A percentile compares a stretch with the other conserved stretches of the same genome.
Conservation (phyloP, 2,329 filamentous ascomycete genomes). For the Ophiostoma populinum region DNA sequence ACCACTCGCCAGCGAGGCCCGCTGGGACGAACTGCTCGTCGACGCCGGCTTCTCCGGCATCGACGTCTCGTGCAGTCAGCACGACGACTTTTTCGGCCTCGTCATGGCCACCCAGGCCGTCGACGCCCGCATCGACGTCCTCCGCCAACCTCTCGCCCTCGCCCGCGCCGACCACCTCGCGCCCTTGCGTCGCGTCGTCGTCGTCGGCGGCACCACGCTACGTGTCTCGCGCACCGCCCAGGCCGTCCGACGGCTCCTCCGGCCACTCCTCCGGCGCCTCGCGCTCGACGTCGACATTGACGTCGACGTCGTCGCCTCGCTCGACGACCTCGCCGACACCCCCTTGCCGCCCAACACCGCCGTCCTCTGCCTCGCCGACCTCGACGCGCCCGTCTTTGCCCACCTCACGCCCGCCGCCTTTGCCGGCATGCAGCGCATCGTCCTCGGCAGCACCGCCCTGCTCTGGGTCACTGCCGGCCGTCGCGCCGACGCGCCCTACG, state of each 20-base stretch:
- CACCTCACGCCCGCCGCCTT: constrained; percentile 11
- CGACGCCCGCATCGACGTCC: constrained; percentile 11
- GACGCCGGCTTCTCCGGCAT: constrained; percentile 14
- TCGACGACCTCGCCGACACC: constrained; percentile 2
- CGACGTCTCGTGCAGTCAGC: constrained; percentile 8
- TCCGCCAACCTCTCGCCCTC: constrained; percentile 12
- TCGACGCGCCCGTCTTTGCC: constrained; percentile 15
- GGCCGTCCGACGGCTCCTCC: constrained; percentile 6
- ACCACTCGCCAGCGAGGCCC: constrained; percentile 6
- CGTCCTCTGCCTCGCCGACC: constrained; percentile 13
- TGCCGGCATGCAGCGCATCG: constrained; percentile 10
- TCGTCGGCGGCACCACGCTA: constrained; percentile 11
- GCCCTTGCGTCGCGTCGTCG: constrained; percentile 6
- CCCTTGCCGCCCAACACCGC: constrained; percentile 2
- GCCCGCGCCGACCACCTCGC: neutral
- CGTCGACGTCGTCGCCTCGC: neutral
- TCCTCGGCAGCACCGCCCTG: constrained; percentile 6
- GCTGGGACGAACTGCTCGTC: constrained; percentile 14
- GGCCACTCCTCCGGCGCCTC: constrained; percentile 4
- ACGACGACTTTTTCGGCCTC: constrained; percentile 7
- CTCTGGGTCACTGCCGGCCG: constrained; percentile 14
- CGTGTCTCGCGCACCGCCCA: constrained; percentile 1
- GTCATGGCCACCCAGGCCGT: constrained; percentile 14
- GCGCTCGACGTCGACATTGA: constrained; percentile 1
- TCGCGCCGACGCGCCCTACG: constrained; percentile 9